Evolutionary conservation across 1,284 basidiomycete genomes (phyloP).

Genomic region (Puccinia horiana): DNA sequence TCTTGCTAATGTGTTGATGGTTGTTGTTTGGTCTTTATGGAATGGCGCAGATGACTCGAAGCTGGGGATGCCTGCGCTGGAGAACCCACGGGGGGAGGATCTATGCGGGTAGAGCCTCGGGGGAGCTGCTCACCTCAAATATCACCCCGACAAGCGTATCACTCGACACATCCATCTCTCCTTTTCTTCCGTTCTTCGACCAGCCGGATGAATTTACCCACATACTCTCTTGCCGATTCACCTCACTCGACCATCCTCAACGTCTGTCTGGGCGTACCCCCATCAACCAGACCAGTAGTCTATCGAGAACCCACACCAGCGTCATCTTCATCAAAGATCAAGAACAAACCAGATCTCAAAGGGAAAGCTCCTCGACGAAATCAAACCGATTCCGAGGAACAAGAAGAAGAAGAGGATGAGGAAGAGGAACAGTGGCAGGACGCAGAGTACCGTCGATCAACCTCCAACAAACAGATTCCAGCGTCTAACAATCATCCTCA

Average conservation of each 20-base stretch:
- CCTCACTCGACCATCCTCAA: slow-evolving; percentile 40
- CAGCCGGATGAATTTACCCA: slow-evolving; percentile 40
- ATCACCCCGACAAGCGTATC: too few relatives aligned
- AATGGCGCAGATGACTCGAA: neutral
- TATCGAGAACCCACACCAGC: neutral
- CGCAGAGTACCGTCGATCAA: slow-evolving; percentile 17
- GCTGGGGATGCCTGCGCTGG: too few relatives aligned
- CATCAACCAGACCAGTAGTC: neutral
- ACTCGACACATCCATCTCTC: too few relatives aligned
- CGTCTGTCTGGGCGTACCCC: slow-evolving; percentile 32
- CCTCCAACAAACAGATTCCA: neutral
- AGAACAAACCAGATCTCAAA: slow-evolving; percentile 12
- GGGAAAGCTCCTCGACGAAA: slow-evolving; percentile 2
- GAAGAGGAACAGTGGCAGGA: slow-evolving; percentile 39
- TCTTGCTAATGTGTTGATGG: neutral
- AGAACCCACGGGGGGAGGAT: too few relatives aligned
- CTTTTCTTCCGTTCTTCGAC: neutral
- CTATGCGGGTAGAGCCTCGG: too few relatives aligned
- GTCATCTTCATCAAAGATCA: neutral
- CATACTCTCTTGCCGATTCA: slow-evolving; percentile 35
- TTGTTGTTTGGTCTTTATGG: neutral
- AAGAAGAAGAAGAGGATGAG: neutral
- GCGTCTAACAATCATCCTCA: neutral
- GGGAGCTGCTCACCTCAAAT: too few relatives aligned
- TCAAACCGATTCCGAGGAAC: neutral